Base-by-base conservation (phyloP, 768 basidiomycete genomes). In the Leucocoprinus birnbaumii region DNA sequence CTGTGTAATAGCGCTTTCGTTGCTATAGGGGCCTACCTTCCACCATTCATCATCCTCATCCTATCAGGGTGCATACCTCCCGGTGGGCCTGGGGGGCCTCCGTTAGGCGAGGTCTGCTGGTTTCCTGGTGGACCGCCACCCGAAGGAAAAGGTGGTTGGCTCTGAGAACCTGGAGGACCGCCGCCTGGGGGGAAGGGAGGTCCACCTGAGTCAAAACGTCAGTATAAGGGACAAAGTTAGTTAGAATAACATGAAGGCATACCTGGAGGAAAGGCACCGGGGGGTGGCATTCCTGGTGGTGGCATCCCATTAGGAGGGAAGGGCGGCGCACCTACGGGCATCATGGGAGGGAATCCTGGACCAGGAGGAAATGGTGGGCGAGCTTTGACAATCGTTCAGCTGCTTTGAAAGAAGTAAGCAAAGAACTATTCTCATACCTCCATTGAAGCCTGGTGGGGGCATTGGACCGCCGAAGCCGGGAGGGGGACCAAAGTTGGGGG, bases 61-160 rank as follows among this genome's bases (percentile, higher is more conserved):
- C 91, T 80, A 69, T 93, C 91, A 9, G 91, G 91, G 66, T 93
- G 91, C 60, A 93, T 83, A 41, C 79, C 79, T 18, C 66, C 67
- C 26, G 71, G 68, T 44, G 68, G 62, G n/a, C 31, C 31, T 16
- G 68, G 25, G 3, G 66, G 55, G 13, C 41, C 62, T 58, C 63
- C 62, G 42, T 59, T 55, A 54, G 63, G 57, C 14, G 68, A 66
- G 3, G 66, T 60, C n/a, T 65, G 63, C 24, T 63, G 66, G 52
- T 61, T 61, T 62, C 67, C 67, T 54, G 73, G 67, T 16, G 73
- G 71, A 50, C 67, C 68, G 58, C 66, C 42, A 61, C 60, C 67
- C 19, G 66, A 66, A 45, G 80, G 68, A 57, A 80, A 76, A 26
- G 80, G 75, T 48, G 83, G 79, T 60, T 77, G 66, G 47, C 70